Evolutionary conservation across 2,329 filamentous ascomycete species (phyloP), one percentile per base, ranked within the genome.

Genomic region (Botryotinia convoluta): DNA sequence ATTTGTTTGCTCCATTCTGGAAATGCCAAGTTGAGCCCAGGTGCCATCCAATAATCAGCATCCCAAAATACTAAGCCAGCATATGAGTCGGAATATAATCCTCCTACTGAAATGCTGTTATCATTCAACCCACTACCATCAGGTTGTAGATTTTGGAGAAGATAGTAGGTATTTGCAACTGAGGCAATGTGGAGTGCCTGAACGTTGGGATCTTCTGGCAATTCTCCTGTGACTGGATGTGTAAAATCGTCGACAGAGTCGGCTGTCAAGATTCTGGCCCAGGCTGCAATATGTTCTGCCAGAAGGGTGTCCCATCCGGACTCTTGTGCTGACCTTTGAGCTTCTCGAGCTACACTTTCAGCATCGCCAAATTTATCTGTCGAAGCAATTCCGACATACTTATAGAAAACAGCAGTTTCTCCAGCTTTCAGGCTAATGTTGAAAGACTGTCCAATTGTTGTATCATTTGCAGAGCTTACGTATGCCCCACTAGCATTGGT

Each of bases 361-460:
- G 91, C 87, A 75, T 91, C 82, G 0, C 82, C 74, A 78, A 93
- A 93, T 0, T 90, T 91, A 80, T 93, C 92, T 0, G 87, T 87
- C 1, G 91, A 92, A 6, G 92, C 91, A 67, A 85, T 87, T 42
- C 92, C 92, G 26, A 93, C 85, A 76, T 87, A 93, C 78, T 94
- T 94, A 64, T 85, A 87, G 63, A 93, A 81, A 1, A 84, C 87
- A 4, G 87, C 84, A 0, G 85, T 85, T 75, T 87, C 78, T 1
- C 87, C 87, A 4, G 86, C 85, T 44, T 82, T 82, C 10, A 93
- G 83, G 1, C 81, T 82, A 42, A 91, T 84, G 16, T 84, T 80
- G 61, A 89, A 85, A 12, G 87, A 85, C 76, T 92, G 90, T 1
- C 89, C 90, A 75, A 93, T 89, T 0, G 90, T 91, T 0, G 90